Evolutionary conservation across 2,329 filamentous ascomycete species (phyloP).

Genomic region (Pochonia chlamydosporia): DNA sequence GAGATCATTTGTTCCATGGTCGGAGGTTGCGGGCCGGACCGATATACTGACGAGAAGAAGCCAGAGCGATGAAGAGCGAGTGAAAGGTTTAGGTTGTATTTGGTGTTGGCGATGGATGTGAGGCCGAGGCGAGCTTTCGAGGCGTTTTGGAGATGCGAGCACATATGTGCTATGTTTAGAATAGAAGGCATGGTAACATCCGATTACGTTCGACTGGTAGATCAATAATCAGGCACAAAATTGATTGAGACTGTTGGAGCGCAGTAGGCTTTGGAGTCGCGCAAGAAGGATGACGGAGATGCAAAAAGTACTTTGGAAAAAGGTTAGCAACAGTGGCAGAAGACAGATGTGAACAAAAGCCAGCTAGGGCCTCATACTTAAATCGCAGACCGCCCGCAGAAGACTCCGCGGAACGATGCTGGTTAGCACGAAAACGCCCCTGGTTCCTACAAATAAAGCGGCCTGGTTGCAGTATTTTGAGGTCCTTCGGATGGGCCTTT

Average conservation of each 20-base stretch:
- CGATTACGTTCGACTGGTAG: not conserved
- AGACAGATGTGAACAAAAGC: too few relatives aligned
- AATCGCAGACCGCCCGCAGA: too few relatives aligned
- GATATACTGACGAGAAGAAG: slow-evolving; percentile 74
- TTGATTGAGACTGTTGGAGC: not conserved
- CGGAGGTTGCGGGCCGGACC: slow-evolving; percentile 54
- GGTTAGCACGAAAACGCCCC: too few relatives aligned
- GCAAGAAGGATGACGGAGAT: too few relatives aligned
- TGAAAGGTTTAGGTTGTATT: slow-evolving; percentile 70
- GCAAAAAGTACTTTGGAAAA: too few relatives aligned
- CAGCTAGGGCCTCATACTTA: too few relatives aligned
- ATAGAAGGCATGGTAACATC: slow-evolving; percentile 41
- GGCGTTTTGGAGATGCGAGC: slow-evolving; percentile 88
- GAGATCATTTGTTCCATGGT: slow-evolving; percentile 38
- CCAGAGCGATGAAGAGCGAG: slow-evolving; percentile 77
- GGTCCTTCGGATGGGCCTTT: too few relatives aligned
- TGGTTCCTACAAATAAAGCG: too few relatives aligned
- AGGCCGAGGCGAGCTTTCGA: slow-evolving; percentile 76
- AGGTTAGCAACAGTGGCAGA: too few relatives aligned
- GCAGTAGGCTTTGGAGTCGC: too few relatives aligned
- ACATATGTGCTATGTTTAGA: slow-evolving; percentile 70
- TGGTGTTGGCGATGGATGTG: slow-evolving; percentile 75
- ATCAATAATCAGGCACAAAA: not conserved
- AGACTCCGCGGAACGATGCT: too few relatives aligned
- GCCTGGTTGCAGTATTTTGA: too few relatives aligned